Base-by-base conservation (phyloP, 2,329 filamentous ascomycete genomes). In the Fusarium tricinctum region DNA sequence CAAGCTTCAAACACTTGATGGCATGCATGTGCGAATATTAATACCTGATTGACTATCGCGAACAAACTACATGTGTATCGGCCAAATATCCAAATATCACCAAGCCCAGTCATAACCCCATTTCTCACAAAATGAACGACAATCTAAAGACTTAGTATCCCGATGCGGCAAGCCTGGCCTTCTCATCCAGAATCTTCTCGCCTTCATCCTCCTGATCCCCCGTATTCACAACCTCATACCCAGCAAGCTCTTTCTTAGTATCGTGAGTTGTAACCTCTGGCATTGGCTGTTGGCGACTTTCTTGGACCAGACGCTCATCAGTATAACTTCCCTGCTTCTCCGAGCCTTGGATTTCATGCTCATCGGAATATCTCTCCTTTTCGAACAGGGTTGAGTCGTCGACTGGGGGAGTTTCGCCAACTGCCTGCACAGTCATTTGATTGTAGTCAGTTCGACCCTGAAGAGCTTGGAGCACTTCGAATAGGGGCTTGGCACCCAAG, bases 401-500 rank as follows among this genome's bases (percentile, higher is more conserved):
- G 5, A 73, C 67, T 7, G 74, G 38, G 17, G 73, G 70, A 22
- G 63, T 40, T 39, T 59, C 65, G 8, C 53, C 76, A 3, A 78
- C 66, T 45, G 73, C 73, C 19, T 76, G 68, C 23, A 78, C 71
- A 1, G 77, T 58, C 8, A 47, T 61, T 8, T 47, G 68, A 50
- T 78, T 69, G 38, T 76, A 71, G 39, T 73, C 66, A 2, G 64
- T 38, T 14, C 63, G 68, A 2, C 80, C 81, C 50, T 82, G 78
- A 5, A 81, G 73, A n/a, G 74, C 78, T 63, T 76, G 76, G 8
- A 83, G 72, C 1, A 81, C 77, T 60, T 81, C 80, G 15, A 78
- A 76, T 3, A 83, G 72, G 40, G 79, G 77, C 54, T 76, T 76
- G 10, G 74, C 79, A 6, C 75, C 76, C 42, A 77, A 72, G 1